These are phyloP conservation scores for Lindgomyces ingoldianus DNA, from an alignment of 495 filamentous ascomycete species.

Conservation along the genomic window DNA sequence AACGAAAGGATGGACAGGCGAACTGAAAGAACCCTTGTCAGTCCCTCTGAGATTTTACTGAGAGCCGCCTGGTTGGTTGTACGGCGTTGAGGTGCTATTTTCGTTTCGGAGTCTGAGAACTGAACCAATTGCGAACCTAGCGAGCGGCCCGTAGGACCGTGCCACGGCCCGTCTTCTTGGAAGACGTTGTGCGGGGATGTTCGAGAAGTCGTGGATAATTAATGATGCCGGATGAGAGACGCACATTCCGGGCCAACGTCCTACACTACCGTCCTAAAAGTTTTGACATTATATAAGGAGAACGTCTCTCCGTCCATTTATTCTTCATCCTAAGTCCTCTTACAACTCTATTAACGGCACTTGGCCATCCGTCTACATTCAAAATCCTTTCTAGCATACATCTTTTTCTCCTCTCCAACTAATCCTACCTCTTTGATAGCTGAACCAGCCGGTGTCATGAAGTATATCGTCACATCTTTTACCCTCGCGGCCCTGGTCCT, in stretches of 20 bases:
- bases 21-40: too few relatives aligned
- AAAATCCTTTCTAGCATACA: too few relatives aligned
- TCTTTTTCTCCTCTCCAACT: too few relatives aligned
- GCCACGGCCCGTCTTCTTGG: not conserved
- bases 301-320: conserved; percentile 18
- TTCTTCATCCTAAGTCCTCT: too few relatives aligned
- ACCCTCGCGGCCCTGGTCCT: conserved; percentile 25
- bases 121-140: conserved; percentile 4
- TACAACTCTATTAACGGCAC: too few relatives aligned
- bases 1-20: too few relatives aligned
- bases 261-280: conserved; percentile 17
- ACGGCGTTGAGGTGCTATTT: conserved; percentile 22
- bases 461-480: conserved; percentile 15
- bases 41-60: too few relatives aligned
- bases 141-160: conserved; percentile 24
- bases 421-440: too few relatives aligned
- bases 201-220: conserved; percentile 10
- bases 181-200: not conserved
- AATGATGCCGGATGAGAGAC: conserved; percentile 8
- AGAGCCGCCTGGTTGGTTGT: conserved; percentile 1
- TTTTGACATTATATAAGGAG: conserved; percentile 21
- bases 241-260: not conserved
- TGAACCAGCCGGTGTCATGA: conserved; percentile 21
- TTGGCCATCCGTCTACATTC: too few relatives aligned
- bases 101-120: not conserved